A percentile compares a stretch with the other conserved stretches of the same genome.
Conservation (phyloP, 2,329 filamentous ascomycete species). For the Colletotrichum plurivorum region DNA sequence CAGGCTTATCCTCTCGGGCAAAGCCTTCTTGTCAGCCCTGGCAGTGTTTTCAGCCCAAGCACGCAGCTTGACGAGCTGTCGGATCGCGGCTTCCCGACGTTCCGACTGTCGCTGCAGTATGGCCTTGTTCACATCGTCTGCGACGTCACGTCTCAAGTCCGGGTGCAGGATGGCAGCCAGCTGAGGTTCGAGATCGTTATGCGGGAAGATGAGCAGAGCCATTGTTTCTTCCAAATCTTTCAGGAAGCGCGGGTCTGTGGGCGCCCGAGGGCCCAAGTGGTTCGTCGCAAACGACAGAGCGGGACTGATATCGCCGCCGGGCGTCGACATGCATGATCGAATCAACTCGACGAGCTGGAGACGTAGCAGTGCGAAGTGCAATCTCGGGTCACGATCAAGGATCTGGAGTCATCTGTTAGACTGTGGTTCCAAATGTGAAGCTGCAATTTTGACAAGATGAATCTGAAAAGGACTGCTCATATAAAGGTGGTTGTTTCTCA, state of each 20-base stretch:
- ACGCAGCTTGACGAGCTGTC: constrained; percentile 84
- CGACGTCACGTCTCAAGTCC: constrained; percentile 84
- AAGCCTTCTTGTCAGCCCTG: constrained; percentile 56
- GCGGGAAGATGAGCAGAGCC: constrained; percentile 89
- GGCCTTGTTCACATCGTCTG: constrained; percentile 89
- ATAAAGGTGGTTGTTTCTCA: constrained; percentile 83
- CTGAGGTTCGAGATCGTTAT: constrained; percentile 82
- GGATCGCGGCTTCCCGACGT: constrained; percentile 84
- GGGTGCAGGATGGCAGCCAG: constrained; percentile 85
- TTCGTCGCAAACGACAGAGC: constrained; percentile 90
- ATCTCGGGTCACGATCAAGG: constrained; percentile 82
- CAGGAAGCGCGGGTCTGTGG: constrained; percentile 84
- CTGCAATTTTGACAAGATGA: constrained; percentile 13
- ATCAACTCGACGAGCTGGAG: constrained; percentile 96
- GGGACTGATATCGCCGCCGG: constrained; percentile 80
- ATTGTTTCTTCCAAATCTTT: constrained; percentile 93
- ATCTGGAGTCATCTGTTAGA: constrained; percentile 72
- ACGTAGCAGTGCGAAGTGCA: constrained; percentile 92
- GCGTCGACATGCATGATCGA: constrained; percentile 76
- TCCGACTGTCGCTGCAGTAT: constrained; percentile 82
- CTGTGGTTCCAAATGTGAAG: constrained; percentile 6
- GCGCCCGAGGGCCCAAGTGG: constrained; percentile 88
- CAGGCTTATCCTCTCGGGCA: constrained; percentile 58
- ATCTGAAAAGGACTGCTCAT: constrained; percentile 48
- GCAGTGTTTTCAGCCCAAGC: constrained; percentile 85